Conservation (phyloP, 306 rosid genomes). For the Vicia villosa region DNA sequence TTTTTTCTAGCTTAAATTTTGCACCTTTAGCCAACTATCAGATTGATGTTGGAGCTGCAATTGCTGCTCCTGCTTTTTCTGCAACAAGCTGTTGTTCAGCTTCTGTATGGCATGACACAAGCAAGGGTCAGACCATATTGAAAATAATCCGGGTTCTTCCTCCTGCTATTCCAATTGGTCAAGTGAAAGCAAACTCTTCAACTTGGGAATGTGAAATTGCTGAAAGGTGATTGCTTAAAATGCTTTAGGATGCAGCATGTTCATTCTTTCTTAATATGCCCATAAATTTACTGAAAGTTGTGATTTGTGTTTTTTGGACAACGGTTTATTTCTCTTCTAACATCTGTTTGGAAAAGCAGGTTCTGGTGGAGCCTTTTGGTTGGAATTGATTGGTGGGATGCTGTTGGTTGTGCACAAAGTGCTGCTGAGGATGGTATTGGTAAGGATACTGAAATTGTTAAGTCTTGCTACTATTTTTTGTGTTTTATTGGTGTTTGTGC, state of each 20-base stretch:
- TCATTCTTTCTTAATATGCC: constrained; percentile 6
- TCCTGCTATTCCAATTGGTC: constrained; percentile 79
- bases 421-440: constrained; percentile 99
- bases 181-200: constrained; percentile 68
- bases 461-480: constrained; percentile 21
- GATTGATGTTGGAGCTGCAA: constrained; percentile 92
- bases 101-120: constrained; percentile 91
- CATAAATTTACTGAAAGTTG: constrained; percentile 19
- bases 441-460: constrained; percentile 46
- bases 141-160: constrained; percentile 96
- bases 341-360: constrained; percentile 53
- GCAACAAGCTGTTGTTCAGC: constrained; percentile 97
- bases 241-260: constrained; percentile 14
- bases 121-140: constrained; percentile 72
- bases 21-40: constrained; percentile 82
- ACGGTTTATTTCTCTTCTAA: constrained; percentile 34
- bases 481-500: neutral
- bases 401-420: constrained; percentile 96
- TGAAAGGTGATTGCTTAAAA: constrained; percentile 69
- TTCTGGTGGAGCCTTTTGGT: constrained; percentile 99
- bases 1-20: constrained; percentile 87
- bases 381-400: constrained; percentile 99
- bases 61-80: constrained; percentile 96
- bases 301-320: constrained; percentile 20
- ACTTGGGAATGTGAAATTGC: constrained; percentile 96